phyloP scores from a whole-genome alignment of 2,329 filamentous ascomycete species.

The Ciborinia camelliae region DNA sequence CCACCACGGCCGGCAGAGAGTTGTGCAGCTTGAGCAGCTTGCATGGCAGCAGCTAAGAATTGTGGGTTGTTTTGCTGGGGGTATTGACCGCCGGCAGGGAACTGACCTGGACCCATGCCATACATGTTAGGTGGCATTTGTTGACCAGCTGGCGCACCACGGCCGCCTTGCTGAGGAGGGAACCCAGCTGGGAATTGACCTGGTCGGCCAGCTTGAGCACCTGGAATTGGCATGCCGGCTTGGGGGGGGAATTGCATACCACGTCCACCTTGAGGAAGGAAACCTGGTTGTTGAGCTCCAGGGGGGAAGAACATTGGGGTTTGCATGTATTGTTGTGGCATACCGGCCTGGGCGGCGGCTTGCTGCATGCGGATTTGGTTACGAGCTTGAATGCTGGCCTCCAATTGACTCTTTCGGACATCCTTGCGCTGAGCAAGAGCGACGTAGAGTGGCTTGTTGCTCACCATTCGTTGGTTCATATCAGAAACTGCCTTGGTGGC shows the following conservation, averaged over 20 bases:
- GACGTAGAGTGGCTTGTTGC: conserved; percentile 95
- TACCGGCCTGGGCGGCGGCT: conserved; percentile 82
- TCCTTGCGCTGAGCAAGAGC: conserved; percentile 99
- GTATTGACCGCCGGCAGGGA: conserved; percentile 73
- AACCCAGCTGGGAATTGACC: conserved; percentile 81
- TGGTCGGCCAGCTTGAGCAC: conserved; percentile 75
- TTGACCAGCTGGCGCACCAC: conserved; percentile 77
- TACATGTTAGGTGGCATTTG: conserved; percentile 88
- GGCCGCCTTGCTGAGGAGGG: conserved; percentile 79
- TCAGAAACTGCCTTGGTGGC: conserved; percentile 98
- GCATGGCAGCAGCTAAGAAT: conserved; percentile 72
- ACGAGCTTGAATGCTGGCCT: conserved; percentile 97
- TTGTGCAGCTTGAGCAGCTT: conserved; percentile 60
- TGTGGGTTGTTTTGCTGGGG: conserved; percentile 77
- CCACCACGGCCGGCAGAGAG: conserved; percentile 44
- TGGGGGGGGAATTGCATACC: conserved; percentile 64
- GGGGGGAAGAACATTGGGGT: conserved; percentile 89
- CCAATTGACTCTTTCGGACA: conserved; percentile 97
- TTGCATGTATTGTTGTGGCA: conserved; percentile 85
- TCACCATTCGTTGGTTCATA: conserved; percentile 99
- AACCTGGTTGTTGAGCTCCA: conserved; percentile 66
- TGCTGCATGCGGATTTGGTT: conserved; percentile 99
- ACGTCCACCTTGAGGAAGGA: conserved; percentile 61
- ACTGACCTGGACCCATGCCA: conserved; percentile 67
- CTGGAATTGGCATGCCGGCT: conserved; percentile 62